Evolutionary conservation across 306 rosid species (phyloP).

Genomic region (Canavalia ensiformis): DNA sequence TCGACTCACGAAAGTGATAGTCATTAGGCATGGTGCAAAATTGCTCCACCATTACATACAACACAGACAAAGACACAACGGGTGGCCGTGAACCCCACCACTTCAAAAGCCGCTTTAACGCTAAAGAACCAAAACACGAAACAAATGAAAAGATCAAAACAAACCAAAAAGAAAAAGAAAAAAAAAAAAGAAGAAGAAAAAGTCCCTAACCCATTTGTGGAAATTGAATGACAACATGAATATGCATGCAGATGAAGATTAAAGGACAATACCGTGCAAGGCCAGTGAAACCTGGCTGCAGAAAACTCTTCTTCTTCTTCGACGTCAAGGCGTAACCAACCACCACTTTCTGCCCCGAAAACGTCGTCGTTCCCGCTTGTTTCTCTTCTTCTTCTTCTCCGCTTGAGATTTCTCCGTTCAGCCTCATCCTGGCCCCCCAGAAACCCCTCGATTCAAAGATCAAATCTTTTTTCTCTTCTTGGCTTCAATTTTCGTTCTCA

Average conservation of each 20-base stretch:
- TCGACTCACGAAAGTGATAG: conserved; percentile 48
- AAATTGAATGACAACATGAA: conserved; percentile 7
- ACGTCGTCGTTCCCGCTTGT: conserved; percentile 41
- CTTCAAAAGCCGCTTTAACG: conserved; percentile 44
- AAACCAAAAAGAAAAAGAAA: background rate
- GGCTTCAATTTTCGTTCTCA: conserved; percentile 21
- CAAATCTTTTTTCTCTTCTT: conserved; percentile 11
- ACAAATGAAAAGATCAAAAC: conserved; percentile 13
- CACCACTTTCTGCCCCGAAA: conserved; percentile 47
- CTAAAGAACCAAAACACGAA: conserved; percentile 26
- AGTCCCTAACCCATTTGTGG: conserved; percentile 23
- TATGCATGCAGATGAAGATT: conserved; percentile 34
- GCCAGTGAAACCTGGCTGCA: conserved; percentile 53
- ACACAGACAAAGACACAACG: conserved; percentile 44
- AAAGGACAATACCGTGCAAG: conserved; percentile 52
- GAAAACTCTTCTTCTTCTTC: conserved; percentile 61
- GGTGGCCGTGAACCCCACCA: conserved; percentile 45
- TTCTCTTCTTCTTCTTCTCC: conserved; percentile 44
- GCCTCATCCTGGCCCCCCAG: conserved; percentile 47
- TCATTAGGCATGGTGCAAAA: conserved; percentile 48
- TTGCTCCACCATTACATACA: conserved; percentile 42
- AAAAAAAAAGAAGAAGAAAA: background rate
- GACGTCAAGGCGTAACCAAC: conserved; percentile 66
- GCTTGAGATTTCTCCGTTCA: conserved; percentile 51
- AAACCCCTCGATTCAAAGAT: conserved; percentile 43